phyloP scores from a whole-genome alignment of 371 early-diverging fungal genomes.

The Mortierella sp. region DNA sequence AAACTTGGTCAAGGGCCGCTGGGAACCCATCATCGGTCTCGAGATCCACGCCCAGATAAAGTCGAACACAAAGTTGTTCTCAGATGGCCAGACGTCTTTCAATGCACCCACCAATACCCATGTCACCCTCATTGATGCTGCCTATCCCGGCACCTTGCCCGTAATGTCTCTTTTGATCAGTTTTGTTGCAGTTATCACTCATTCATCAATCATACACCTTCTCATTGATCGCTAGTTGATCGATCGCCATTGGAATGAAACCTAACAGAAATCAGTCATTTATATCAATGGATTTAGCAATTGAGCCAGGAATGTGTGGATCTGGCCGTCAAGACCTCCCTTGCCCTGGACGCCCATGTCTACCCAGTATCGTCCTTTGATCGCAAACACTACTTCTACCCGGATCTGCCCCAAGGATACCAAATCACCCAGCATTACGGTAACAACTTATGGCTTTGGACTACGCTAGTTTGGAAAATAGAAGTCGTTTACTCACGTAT shows the following conservation, averaged over 20 bases:
- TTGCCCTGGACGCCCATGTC: slow-evolving; percentile 79
- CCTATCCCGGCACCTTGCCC: slow-evolving; percentile 88
- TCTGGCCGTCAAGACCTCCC: slow-evolving; percentile 79
- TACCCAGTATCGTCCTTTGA: slow-evolving; percentile 83
- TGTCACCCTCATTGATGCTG: slow-evolving; percentile 83
- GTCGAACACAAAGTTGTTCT: slow-evolving; percentile 86
- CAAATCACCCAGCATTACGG: slow-evolving; percentile 94
- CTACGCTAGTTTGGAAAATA: too few relatives aligned
- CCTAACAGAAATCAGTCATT: neutral
- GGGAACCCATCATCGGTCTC: slow-evolving; percentile 89
- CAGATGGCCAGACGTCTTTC: slow-evolving; percentile 71
- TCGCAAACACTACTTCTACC: slow-evolving; percentile 96
- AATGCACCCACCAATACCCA: slow-evolving; percentile 79
- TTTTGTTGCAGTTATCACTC: neutral
- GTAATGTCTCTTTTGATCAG: slow-evolving; percentile 38
- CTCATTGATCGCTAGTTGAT: too few relatives aligned
- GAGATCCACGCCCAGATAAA: slow-evolving; percentile 93
- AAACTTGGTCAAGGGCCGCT: slow-evolving; percentile 58
- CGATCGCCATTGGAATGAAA: neutral
- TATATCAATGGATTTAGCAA: slow-evolving; percentile 57
- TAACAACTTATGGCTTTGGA: slow-evolving; percentile 18
- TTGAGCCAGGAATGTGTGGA: slow-evolving; percentile 81
- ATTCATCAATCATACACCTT: neutral
- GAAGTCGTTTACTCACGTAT: neutral
- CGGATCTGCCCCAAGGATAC: slow-evolving; percentile 92